phyloP scores from a whole-genome alignment of 441 rosid species.

The Aleurites moluccanus region DNA sequence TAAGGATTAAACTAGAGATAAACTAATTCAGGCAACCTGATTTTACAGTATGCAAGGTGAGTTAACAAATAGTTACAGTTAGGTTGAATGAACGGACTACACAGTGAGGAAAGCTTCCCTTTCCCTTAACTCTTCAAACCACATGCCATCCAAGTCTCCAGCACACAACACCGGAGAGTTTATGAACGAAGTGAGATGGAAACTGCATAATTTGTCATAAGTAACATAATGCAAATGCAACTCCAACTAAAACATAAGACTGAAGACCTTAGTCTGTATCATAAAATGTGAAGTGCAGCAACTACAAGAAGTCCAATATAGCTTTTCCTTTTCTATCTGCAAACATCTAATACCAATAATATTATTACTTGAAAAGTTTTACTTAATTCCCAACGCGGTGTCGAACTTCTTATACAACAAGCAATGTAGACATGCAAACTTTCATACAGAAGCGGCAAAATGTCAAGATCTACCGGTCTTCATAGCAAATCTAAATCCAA shows the following conservation, averaged over 20 bases:
- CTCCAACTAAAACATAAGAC: neutral
- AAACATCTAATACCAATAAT: neutral
- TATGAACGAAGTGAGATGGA: neutral
- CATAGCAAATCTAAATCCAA: conserved; percentile 15
- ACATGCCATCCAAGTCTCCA: neutral
- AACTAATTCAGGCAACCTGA: neutral
- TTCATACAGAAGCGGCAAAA: neutral
- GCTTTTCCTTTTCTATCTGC: neutral
- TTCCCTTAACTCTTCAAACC: neutral
- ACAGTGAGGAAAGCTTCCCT: neutral
- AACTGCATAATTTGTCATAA: neutral
- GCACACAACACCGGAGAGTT: neutral
- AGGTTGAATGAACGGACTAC: neutral
- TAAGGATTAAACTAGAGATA: neutral
- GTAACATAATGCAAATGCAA: conserved; percentile 3
- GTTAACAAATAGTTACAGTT: neutral
- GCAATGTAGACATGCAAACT: conserved; percentile 6
- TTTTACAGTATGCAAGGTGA: neutral
- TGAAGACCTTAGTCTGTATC: neutral
- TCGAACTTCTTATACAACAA: neutral
- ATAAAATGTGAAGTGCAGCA: neutral
- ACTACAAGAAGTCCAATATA: conserved; percentile 4
- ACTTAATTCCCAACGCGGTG: neutral
- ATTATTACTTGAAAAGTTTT: neutral
- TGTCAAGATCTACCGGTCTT: conserved; percentile 19